A percentile compares a stretch with the other conserved stretches of the same genome.
phyloP scores from a whole-genome alignment of 306 rosid genomes.

The Ormosia emarginata region DNA sequence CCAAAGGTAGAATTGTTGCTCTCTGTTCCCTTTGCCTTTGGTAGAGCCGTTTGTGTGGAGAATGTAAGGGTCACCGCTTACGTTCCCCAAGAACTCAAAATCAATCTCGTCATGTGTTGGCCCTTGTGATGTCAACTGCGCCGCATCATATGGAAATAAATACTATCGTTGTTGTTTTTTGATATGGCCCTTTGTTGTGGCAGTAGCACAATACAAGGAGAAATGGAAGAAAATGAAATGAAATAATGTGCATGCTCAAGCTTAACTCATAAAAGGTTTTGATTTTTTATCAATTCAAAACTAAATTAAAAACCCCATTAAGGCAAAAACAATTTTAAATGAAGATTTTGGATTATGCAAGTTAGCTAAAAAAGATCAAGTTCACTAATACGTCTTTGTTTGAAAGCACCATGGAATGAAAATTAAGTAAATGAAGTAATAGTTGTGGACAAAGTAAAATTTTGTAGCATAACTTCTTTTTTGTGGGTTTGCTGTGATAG shows the following conservation, averaged over 20 bases:
- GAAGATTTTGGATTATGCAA: background rate
- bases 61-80: conserved; percentile 82
- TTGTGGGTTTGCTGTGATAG: background rate
- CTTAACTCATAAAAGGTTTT: background rate
- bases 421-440: background rate
- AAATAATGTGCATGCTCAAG: background rate
- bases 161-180: background rate
- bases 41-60: conserved; percentile 75
- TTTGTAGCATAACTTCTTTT: background rate
- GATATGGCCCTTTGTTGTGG: background rate
- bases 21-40: conserved; percentile 69
- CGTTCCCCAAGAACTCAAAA: conserved; percentile 84
- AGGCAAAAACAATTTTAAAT: background rate
- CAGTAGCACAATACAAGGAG: background rate
- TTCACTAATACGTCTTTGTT: background rate
- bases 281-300: too few relatives aligned
- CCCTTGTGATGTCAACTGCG: conserved; percentile 75
- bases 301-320: too few relatives aligned
- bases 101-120: conserved; percentile 85
- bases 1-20: too few relatives aligned
- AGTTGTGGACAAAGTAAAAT: background rate
- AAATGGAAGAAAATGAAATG: background rate
- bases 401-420: background rate
- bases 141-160: background rate
- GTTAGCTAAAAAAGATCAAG: background rate